Evolutionary conservation across 2,329 filamentous ascomycete genomes (phyloP), one percentile per base, ranked within the genome.

Genomic region (Fusarium continuum): DNA sequence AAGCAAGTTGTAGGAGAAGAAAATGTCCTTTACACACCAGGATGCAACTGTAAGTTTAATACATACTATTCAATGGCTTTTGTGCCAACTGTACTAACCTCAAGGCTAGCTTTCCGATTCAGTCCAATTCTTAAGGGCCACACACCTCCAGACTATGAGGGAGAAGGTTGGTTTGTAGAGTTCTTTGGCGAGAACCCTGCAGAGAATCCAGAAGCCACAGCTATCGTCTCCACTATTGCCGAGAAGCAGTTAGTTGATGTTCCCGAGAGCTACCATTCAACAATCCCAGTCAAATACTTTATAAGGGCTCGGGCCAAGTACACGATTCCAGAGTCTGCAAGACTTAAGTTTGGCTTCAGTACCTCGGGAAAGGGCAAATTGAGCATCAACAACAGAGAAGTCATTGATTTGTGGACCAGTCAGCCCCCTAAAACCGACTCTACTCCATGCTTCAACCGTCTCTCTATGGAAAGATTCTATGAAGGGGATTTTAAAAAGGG

Each of bases 341-440:
- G 16, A 0, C 66, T 69, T 14, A 52, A 54, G 8, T 75, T 77
- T 3, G 75, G 75, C 0, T 64, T 78, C 8, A 73, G 75, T 2
- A 73, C 74, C 8, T 73, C 71, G 34, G 76, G 76, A 13, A 76
- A 74, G 2, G 74, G 70, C 1, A 71, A 74, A 23, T 56, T 78
- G 4, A 73, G 65, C 38, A 63, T 78, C 25, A 63, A 78, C 34
- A 74, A 68, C 2, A 52, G 73, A 28, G 63, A 76, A 5, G 57
- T 73, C 1, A 72, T 77, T 19, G 72, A 76, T 3, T 64, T 74
- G 13, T 72, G 71, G 19, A 72, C 72, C 4, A 69, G 62, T 20
- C 75, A 77, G 31, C 69, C 70, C 4, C 69, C 68, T 11, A 77
- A 75, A 29, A 77, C 72, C 0, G 64, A 68, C 39, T 67, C 67